These are phyloP conservation scores for Corinectria fuckeliana DNA, from an alignment of 2,329 filamentous ascomycete genomes.

Conservation along the genomic window DNA sequence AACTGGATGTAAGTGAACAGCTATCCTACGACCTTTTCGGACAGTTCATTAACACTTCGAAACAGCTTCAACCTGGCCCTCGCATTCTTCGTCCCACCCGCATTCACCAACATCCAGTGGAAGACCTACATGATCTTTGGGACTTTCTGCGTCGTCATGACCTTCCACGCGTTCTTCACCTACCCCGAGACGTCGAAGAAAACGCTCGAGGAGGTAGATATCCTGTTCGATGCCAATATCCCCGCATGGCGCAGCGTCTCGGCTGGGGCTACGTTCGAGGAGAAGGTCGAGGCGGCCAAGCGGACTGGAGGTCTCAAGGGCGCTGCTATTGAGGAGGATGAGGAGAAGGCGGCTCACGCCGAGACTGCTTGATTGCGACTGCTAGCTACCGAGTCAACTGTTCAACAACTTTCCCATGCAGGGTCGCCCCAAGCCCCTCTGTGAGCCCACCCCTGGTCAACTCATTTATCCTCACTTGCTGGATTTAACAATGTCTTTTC, in stretches of 20 bases:
- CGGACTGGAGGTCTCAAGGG: conserved; percentile 28
- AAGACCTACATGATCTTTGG: conserved; percentile 55
- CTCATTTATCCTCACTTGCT: too few relatives aligned
- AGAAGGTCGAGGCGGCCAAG: conserved; percentile 31
- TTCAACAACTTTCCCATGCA: too few relatives aligned
- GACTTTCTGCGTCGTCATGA: conserved; percentile 51
- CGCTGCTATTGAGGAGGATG: conserved; percentile 21
- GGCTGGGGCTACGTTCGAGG: conserved; percentile 16
- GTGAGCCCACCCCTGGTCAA: too few relatives aligned
- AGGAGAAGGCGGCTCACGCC: conserved; percentile 22
- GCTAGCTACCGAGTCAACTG: too few relatives aligned
- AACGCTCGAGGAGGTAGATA: conserved; percentile 34
- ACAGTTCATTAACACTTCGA: background rate
- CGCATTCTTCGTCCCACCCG: conserved; percentile 47
- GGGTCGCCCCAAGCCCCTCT: too few relatives aligned
- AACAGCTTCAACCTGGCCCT: conserved; percentile 49
- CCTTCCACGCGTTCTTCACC: conserved; percentile 55
- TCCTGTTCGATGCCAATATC: conserved; percentile 29
- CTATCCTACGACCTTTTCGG: background rate
- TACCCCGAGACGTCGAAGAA: conserved; percentile 60
- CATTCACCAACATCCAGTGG: conserved; percentile 54
- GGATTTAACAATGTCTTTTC: too few relatives aligned
- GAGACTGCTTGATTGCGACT: conserved; percentile 24
- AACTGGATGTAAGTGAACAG: conserved; percentile 46
- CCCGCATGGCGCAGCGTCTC: conserved; percentile 34